Percentiles rank a stretch among this genome's conserved stretches.
Evolutionary conservation across 495 filamentous ascomycete species (phyloP).

Genomic region (Staphylotrichum tortipilum): DNA sequence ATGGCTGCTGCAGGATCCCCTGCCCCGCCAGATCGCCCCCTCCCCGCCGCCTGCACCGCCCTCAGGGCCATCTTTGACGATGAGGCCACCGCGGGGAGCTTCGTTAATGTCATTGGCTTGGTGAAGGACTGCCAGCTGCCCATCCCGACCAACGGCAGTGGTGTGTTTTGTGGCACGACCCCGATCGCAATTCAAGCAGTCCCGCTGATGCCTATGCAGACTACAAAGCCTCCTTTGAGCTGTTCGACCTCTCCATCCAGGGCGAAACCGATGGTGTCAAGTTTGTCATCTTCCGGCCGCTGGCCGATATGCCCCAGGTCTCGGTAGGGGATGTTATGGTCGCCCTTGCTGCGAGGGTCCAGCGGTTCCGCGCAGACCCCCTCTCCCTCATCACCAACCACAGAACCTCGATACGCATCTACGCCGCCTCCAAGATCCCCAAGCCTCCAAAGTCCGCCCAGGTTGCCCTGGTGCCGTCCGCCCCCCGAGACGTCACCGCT

Average conservation of each 20-base stretch:
- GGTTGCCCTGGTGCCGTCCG: slow-evolving; percentile 18
- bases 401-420: slow-evolving; percentile 29
- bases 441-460: slow-evolving; percentile 27
- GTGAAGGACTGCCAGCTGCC: slow-evolving; percentile 42
- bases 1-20: background rate
- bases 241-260: slow-evolving; percentile 35
- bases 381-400: slow-evolving; percentile 34
- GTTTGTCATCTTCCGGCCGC: slow-evolving; percentile 37
- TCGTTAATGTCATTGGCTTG: slow-evolving; percentile 43
- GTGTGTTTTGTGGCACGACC: slow-evolving; percentile 23
- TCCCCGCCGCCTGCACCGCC: slow-evolving; percentile 24
- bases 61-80: slow-evolving; percentile 28
- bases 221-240: slow-evolving; percentile 30
- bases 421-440: slow-evolving; percentile 33
- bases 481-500: slow-evolving; percentile 1
- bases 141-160: slow-evolving; percentile 29
- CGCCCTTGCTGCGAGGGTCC: slow-evolving; percentile 32
- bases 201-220: slow-evolving; percentile 24
- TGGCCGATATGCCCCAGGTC: slow-evolving; percentile 33
- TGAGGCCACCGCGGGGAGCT: slow-evolving; percentile 9
- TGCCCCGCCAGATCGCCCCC: slow-evolving; percentile 1
- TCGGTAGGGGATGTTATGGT: slow-evolving; percentile 35
- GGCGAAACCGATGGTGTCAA: slow-evolving; percentile 20
- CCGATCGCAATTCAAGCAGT: background rate
- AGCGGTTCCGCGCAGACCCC: slow-evolving; percentile 7